Evolutionary conservation across 257 asterid species (phyloP), one percentile per base, ranked within the genome.

Genomic region (Solanum phureja): DNA sequence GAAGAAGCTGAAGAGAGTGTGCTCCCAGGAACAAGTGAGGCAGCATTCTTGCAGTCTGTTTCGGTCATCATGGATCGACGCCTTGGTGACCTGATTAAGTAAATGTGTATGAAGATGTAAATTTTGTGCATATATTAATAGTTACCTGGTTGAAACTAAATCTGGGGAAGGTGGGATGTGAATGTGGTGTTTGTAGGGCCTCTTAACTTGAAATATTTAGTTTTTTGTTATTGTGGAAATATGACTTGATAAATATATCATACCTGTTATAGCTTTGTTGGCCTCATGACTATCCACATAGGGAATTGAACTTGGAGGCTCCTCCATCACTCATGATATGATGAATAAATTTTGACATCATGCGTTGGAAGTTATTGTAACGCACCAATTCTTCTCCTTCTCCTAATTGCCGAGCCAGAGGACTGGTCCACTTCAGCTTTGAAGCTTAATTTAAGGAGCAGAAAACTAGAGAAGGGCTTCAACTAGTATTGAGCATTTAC

Each of bases 21-120:
- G 86, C 94, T 94, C 14, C 95, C 94, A 11, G 95, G 93, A 83
- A 87, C 90, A 13, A 91, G 95, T 33, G 94, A 95, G 81, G 93
- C 93, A 38, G 92, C 93, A n/a, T 92, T 93, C 76, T 92, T 94
- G 19, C 93, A 92, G 60, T 89, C 94, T 23, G 83, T 93, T 24
- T 91, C 98, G 10, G 29, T 31, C 29, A 83, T 93, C 90, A 90
- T 94, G 93, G 98, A 95, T 82, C 93, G 91, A 69, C 87, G 87
- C 88, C 94, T 95, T 16, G 91, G 94, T 75, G 87, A 76, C 40
- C 58, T 89, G 86, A 27, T 6, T 11, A 71, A 86, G 69, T 77
- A 71, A 27, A 9, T 42, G 44, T 42, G 75, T 62, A 49, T 82
- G 69, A 46, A 87, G 86, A 87, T 87, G 89, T 60, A 58, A 31